These are phyloP conservation scores for Cubamyces lactineus DNA, from an alignment of 768 basidiomycete species.

Conservation along the genomic window DNA sequence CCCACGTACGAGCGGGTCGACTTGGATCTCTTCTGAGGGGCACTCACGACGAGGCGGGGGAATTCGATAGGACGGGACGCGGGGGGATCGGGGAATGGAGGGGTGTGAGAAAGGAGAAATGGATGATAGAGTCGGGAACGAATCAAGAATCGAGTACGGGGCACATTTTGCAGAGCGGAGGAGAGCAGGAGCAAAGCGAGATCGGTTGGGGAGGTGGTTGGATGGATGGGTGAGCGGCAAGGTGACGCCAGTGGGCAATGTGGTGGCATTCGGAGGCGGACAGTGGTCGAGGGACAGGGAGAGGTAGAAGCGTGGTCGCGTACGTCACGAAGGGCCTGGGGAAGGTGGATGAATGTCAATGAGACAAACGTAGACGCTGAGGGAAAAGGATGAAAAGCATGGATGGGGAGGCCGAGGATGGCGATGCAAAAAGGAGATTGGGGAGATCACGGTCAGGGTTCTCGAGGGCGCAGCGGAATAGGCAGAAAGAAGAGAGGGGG, in stretches of 20 bases:
- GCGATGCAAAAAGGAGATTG: too few relatives aligned
- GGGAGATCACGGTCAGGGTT: too few relatives aligned
- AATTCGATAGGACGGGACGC: background rate
- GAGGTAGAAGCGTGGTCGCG: background rate
- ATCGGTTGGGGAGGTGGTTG: background rate
- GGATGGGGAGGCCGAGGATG: background rate
- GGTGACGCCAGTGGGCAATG: background rate
- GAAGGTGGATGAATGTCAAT: background rate
- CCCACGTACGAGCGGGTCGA: conserved; percentile 16
- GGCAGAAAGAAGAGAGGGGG: background rate
- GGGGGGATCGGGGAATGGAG: background rate
- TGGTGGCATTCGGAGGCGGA: background rate
- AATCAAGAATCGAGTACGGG: background rate
- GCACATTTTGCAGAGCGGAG: conserved; percentile 3
- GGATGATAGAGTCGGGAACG: background rate
- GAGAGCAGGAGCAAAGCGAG: background rate
- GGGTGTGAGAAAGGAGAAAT: background rate
- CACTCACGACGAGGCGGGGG: background rate
- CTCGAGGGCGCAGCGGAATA: too few relatives aligned
- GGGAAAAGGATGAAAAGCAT: background rate
- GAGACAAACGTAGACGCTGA: background rate
- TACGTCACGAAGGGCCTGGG: too few relatives aligned
- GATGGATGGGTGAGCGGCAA: background rate
- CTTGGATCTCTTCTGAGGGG: background rate
- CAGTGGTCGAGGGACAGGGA: background rate